These are phyloP conservation scores for Saccharomycodes ludwigii DNA, from an alignment of 805 yeast species.

Conservation along the genomic window DNA sequence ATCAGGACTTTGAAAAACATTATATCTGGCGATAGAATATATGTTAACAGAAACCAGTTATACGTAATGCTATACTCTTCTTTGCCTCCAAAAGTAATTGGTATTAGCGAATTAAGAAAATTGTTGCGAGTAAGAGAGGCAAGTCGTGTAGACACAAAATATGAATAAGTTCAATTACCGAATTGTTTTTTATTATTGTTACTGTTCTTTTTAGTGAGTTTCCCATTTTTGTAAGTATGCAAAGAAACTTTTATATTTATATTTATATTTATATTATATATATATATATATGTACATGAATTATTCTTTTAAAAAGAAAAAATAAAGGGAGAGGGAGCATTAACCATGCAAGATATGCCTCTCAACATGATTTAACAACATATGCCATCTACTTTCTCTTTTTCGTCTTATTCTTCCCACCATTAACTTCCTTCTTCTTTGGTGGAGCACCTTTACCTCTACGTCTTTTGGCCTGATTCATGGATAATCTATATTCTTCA, in stretches of 20 bases:
- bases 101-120: conserved; percentile 10
- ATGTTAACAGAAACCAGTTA: conserved; percentile 34
- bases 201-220: no score
- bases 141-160: conserved; percentile 1
- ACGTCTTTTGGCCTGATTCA: conserved; percentile 57
- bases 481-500: conserved; percentile 55
- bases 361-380: no score
- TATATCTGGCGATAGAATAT: conserved; percentile 31
- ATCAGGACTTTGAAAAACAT: conserved; percentile 27
- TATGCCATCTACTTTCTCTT: conserved; percentile 11
- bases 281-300: conserved; percentile 7
- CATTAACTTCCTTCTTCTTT: conserved; percentile 43
- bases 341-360: background rate
- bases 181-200: background rate
- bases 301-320: background rate
- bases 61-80: conserved; percentile 41
- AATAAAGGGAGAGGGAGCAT: no score
- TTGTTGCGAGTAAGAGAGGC: conserved; percentile 8
- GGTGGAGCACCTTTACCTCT: conserved; percentile 86
- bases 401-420: conserved; percentile 30
- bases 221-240: no score
- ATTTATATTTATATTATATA: conserved; percentile 2
- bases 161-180: conserved; percentile 1
- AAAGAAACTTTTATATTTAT: background rate
- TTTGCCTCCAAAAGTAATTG: conserved; percentile 31